phyloP scores from a whole-genome alignment of 2,329 filamentous ascomycete genomes.

The Calonectria montana region DNA sequence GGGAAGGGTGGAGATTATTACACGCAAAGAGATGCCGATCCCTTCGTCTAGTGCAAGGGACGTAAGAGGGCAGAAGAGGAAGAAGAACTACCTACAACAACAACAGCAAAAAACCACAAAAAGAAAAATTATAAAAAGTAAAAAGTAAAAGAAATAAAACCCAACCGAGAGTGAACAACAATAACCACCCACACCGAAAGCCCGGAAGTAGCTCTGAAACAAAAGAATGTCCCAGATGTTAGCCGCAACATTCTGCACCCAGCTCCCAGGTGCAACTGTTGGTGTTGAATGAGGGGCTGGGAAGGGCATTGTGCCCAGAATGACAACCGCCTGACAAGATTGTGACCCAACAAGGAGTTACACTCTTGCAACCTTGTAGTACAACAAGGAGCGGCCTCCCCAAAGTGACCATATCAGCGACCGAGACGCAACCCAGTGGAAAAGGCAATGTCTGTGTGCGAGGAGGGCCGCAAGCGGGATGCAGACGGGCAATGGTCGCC shows the following conservation, averaged over 20 bases:
- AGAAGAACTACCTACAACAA: too few relatives aligned
- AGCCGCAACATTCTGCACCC: neutral
- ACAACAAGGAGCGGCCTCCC: conserved; percentile 19
- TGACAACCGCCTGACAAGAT: neutral
- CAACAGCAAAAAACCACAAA: neutral
- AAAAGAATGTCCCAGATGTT: neutral
- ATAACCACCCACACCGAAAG: neutral
- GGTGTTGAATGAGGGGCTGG: conserved; percentile 1
- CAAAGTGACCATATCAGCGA: conserved; percentile 20
- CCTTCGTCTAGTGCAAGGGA: conserved; percentile 34
- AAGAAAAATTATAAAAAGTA: neutral
- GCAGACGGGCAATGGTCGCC: conserved; percentile 17
- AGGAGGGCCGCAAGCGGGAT: conserved; percentile 20
- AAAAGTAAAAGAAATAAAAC: neutral
- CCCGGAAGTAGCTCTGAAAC: conserved; percentile 10
- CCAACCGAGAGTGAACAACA: neutral
- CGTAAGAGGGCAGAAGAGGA: conserved; percentile 4
- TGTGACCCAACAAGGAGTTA: conserved; percentile 6
- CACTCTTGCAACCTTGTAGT: conserved; percentile 19
- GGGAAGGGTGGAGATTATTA: conserved; percentile 34
- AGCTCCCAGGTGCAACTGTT: neutral
- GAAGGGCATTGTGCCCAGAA: neutral
- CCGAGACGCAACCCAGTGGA: conserved; percentile 27
- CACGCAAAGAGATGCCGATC: conserved; percentile 32
- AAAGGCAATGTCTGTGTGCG: conserved; percentile 27